Base-by-base conservation (phyloP, 345 rosid genomes). In the Eucalyptus erythrocorys region DNA sequence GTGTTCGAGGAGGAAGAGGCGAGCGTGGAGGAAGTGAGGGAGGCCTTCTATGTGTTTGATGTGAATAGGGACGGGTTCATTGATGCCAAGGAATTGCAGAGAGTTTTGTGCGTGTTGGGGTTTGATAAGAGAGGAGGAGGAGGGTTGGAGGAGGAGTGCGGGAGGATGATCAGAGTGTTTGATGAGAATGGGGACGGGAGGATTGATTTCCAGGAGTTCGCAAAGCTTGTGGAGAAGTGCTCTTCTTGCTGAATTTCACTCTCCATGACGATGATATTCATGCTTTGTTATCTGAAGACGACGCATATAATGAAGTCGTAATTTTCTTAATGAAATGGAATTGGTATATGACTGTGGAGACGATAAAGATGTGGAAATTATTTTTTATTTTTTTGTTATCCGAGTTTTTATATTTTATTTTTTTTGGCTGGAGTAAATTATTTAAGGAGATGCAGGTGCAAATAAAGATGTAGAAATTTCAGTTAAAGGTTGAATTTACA, bases 31-130 rank as follows among this genome's bases (percentile, higher is more conserved):
- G 99, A 97, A 89, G 87, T 94, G 88, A 96, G 94, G 91, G 94
- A 93, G 89, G 95, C 97, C 88, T 97, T 97, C 89, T 92, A 93
- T 71, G 98, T 95, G 86, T 97, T 95, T 91, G 98, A 97, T 93
- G 92, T 90, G 89, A 95, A 97, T 88, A 90, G 91, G 92, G 98
- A 97, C 90, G 97, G 97, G 59, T 96, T 95, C 88, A 91, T 97
- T 45, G 98, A 95, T 90, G 94, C 95, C 13, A 45, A 43, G 84
- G 98, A 97, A 91, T 90, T 97, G 94, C 97, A 93, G 91, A 95
- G 96, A 90, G 95, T 95, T 85, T 90, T 95, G 42, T 49, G 49
- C 12, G 82, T 81, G 43, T 92, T 96, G 93, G 97, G 96, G 47
- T 91, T 95, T 57, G 92, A 88, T 85, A 92, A 93, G 86, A 86